These are phyloP conservation scores for Hypoxylon sp. DNA, from an alignment of 2,329 filamentous ascomycete genomes.

Conservation along the genomic window DNA sequence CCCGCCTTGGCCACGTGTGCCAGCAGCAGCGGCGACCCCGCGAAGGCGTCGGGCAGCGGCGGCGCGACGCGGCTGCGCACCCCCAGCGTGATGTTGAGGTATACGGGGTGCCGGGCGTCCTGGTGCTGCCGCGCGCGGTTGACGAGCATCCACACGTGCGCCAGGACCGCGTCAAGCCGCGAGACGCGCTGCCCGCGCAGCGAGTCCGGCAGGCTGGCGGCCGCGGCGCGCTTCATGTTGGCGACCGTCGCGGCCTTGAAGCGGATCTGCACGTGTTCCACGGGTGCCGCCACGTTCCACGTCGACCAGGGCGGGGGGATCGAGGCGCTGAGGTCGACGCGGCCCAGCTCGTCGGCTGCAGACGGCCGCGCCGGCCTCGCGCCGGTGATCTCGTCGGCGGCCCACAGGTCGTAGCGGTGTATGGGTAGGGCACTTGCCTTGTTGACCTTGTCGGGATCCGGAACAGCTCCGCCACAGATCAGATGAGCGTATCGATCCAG, in stretches of 20 bases:
- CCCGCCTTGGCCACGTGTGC: slow-evolving; percentile 45
- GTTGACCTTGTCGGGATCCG: slow-evolving; percentile 40
- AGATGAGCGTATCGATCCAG: slow-evolving; percentile 49
- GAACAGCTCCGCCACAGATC: slow-evolving; percentile 30
- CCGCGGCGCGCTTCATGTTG: slow-evolving; percentile 43
- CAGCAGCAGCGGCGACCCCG: slow-evolving; percentile 55
- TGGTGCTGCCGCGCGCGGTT: slow-evolving; percentile 50
- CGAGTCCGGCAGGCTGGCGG: slow-evolving; percentile 23
- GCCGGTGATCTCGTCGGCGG: slow-evolving; percentile 40
- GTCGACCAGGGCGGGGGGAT: slow-evolving; percentile 51
- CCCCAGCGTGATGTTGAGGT: slow-evolving; percentile 53
- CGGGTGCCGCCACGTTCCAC: slow-evolving; percentile 49
- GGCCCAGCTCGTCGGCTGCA: slow-evolving; percentile 31
- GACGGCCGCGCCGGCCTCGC: slow-evolving; percentile 42
- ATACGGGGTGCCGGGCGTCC: slow-evolving; percentile 43
- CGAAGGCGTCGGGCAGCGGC: slow-evolving; percentile 50
- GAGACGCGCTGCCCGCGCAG: slow-evolving; percentile 43
- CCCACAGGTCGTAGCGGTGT: slow-evolving; percentile 59
- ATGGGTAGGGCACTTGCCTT: slow-evolving; percentile 51
- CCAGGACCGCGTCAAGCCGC: slow-evolving; percentile 55
- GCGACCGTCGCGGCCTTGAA: slow-evolving; percentile 49
- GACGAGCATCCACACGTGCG: slow-evolving; percentile 56
- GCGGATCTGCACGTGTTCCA: slow-evolving; percentile 48
- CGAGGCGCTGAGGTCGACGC: slow-evolving; percentile 41
- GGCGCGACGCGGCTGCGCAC: slow-evolving; percentile 50